Evolutionary conservation across 805 yeast genomes (phyloP), one percentile per base, ranked within the genome.

Genomic region (Candida railenensis): DNA sequence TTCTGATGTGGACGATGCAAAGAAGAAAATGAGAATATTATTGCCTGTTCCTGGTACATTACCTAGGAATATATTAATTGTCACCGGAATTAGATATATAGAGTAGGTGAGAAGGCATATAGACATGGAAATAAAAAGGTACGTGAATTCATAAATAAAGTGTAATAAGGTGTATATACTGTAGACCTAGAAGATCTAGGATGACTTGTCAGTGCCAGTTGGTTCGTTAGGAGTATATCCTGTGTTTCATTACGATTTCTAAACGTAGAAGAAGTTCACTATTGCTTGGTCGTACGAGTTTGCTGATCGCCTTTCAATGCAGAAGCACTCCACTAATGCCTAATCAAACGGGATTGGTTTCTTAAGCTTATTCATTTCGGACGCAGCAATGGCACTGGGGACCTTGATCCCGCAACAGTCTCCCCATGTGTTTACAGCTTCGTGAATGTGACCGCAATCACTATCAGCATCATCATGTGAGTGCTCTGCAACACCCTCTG

Each of bases 401-500:
- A 94, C 79, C 59, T 89, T 88, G 43, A 94, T 94, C 5, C 99
- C 99, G 70, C 99, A 94, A 59, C 99, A 94, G 62, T 94, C 98
- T 7, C 96, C 98, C 96, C 96, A 94, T 2, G 88, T 82, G 48
- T 71, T 77, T 2, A 58, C 51, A 7, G 48, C 50, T 15, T 49
- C 56, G 20, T 47, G 15, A 9, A 7, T 34, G 42, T 51, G 57
- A 22, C 54, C 58, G 52, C 53, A 54, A 37, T 52, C 62, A 15
- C 54, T 64, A 4, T 54, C 57, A 57, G 47, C 48, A 1, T 46
- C 50, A 3, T 50, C 59, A 12, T 61, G 59, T 2, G 62, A 66
- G 15, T 59, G 58, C 2, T 59, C 67, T 40, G 62, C 65, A 0
- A 88, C 71, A 0, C 89, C 90, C 9, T 80, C 86, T 1, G 97